Evolutionary conservation across 192 early-diverging fungal species (phyloP).

Genomic region (Coemansia interrupta): DNA sequence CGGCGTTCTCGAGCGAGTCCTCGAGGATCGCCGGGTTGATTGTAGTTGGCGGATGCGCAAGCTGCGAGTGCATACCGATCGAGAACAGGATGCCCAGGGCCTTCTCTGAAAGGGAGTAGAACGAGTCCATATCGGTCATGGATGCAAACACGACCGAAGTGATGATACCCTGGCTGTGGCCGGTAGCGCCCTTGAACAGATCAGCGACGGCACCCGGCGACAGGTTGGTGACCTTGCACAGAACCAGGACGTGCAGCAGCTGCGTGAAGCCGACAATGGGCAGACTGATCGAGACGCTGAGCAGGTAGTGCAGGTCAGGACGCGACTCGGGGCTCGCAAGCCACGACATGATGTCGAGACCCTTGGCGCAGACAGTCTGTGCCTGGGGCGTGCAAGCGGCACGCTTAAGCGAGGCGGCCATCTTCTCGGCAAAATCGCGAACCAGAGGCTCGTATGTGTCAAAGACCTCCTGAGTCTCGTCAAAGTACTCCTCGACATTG

Average conservation of each 20-base stretch:
- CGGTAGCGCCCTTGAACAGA: slow-evolving; percentile 71
- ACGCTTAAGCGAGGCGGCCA: slow-evolving; percentile 66
- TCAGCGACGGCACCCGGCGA: slow-evolving; percentile 59
- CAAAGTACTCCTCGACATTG: slow-evolving; percentile 91
- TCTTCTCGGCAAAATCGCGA: slow-evolving; percentile 69
- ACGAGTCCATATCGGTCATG: slow-evolving; percentile 75
- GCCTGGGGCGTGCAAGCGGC: slow-evolving; percentile 61
- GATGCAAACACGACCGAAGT: slow-evolving; percentile 86
- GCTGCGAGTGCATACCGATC: slow-evolving; percentile 83
- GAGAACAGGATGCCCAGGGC: slow-evolving; percentile 83
- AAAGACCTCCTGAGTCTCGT: slow-evolving; percentile 78
- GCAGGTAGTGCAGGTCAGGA: slow-evolving; percentile 74
- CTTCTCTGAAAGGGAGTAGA: slow-evolving; percentile 78
- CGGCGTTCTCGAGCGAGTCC: slow-evolving; percentile 83
- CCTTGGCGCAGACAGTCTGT: slow-evolving; percentile 68
- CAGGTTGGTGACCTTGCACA: slow-evolving; percentile 64
- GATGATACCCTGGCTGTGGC: slow-evolving; percentile 92
- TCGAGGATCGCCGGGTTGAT: slow-evolving; percentile 83
- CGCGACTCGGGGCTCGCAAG: slow-evolving; percentile 69
- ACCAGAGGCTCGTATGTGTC: slow-evolving; percentile 77
- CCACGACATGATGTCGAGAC: slow-evolving; percentile 84
- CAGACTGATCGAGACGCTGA: slow-evolving; percentile 75
- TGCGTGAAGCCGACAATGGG: slow-evolving; percentile 91
- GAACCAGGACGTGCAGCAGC: slow-evolving; percentile 82
- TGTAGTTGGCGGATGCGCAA: slow-evolving; percentile 74